Conservation (phyloP, 768 basidiomycete species). For the Leccinellum luteum region DNA sequence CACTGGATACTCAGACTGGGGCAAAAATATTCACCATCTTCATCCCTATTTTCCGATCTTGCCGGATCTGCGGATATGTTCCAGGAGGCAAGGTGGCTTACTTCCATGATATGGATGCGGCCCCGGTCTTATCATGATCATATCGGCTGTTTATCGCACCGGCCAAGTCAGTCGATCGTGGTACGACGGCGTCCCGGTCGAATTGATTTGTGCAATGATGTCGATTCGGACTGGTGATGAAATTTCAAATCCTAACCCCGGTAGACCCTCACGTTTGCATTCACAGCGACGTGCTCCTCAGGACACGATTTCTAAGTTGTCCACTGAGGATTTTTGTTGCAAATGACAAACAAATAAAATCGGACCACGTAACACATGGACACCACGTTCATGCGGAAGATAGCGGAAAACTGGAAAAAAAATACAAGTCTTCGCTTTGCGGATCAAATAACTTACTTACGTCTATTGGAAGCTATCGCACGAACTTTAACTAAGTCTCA, state of each 20-base stretch:
- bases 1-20: background rate
- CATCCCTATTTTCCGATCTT: background rate
- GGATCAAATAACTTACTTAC: constrained; percentile 11
- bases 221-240: background rate
- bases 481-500: background rate
- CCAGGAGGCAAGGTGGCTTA: background rate
- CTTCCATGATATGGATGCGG: constrained; percentile 4
- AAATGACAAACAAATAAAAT: background rate
- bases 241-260: background rate
- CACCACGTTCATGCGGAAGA: background rate
- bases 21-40: background rate
- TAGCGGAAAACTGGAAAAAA: background rate
- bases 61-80: background rate
- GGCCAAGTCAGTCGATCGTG: background rate
- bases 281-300: background rate
- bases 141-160: background rate
- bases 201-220: background rate
- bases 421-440: background rate
- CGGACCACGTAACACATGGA: background rate
- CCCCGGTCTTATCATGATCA: constrained; percentile 7
- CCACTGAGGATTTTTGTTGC: background rate
- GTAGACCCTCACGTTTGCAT: background rate
- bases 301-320: background rate
- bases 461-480: background rate
- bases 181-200: constrained; percentile 1